Conservation (phyloP, 768 basidiomycete genomes). For the Cantharellus cinnabarinus region DNA sequence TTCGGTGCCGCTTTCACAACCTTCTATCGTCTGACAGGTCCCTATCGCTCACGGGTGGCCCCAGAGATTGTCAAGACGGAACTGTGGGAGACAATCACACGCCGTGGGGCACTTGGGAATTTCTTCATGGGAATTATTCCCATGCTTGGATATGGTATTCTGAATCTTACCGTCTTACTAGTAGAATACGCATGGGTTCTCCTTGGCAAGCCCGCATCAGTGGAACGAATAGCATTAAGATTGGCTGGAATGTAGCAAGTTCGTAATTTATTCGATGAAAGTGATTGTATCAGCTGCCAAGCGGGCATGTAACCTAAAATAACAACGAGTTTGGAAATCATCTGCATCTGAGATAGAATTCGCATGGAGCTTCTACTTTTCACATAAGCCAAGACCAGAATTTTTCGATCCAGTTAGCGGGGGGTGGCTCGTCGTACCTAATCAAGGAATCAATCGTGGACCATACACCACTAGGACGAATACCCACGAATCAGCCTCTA, state of each 20-base stretch:
- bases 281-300: too few species aligned
- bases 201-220: background rate
- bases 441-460: background rate
- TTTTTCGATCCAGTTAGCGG: slow-evolving; percentile 5
- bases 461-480: background rate
- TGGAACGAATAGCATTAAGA: too few species aligned
- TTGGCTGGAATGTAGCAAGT: too few species aligned
- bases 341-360: background rate
- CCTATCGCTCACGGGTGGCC: slow-evolving; percentile 24
- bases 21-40: slow-evolving; percentile 37
- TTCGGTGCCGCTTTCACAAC: slow-evolving; percentile 39
- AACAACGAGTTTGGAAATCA: background rate
- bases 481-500: slow-evolving; percentile 12
- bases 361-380: background rate
- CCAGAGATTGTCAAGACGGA: slow-evolving; percentile 30
- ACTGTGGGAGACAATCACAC: slow-evolving; percentile 37
- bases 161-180: slow-evolving; percentile 12
- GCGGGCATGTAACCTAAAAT: too few species aligned
- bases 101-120: slow-evolving; percentile 35
- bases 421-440: slow-evolving; percentile 13
- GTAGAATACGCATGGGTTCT: background rate
- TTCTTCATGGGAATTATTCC: slow-evolving; percentile 37
- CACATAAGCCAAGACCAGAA: slow-evolving; percentile 4
- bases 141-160: slow-evolving; percentile 25
- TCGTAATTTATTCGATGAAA: too few species aligned